phyloP scores from a whole-genome alignment of 75 land plant species.

The Pseudotsuga menziesii region DNA sequence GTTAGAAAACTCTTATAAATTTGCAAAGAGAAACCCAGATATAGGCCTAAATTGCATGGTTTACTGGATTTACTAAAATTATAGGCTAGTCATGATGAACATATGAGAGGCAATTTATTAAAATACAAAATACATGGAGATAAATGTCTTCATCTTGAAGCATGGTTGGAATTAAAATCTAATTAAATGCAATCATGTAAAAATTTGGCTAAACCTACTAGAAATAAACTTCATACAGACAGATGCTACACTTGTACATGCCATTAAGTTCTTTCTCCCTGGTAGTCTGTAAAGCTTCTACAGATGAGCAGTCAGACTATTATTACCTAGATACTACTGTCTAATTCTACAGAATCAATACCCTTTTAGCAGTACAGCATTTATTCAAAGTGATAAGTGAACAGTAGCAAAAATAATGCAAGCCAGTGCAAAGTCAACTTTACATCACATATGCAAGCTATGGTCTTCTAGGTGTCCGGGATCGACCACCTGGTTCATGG shows the following conservation, averaged over 20 bases:
- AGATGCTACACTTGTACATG: not conserved
- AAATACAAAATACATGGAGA: too few relatives aligned
- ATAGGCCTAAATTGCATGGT: too few relatives aligned
- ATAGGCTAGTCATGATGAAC: too few relatives aligned
- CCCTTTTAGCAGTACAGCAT: not conserved
- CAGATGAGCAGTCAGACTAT: not conserved
- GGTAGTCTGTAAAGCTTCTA: not conserved
- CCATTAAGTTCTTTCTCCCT: not conserved
- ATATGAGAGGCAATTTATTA: too few relatives aligned
- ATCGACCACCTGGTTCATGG: conserved; percentile 3
- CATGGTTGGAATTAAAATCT: too few relatives aligned
- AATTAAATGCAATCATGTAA: too few relatives aligned
- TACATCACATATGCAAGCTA: not conserved
- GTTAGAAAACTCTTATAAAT: too few relatives aligned
- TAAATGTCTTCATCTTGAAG: too few relatives aligned
- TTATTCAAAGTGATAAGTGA: not conserved
- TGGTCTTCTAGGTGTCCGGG: not conserved
- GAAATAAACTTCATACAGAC: too few relatives aligned
- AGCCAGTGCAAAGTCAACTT: not conserved
- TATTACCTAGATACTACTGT: not conserved
- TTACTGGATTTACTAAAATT: too few relatives aligned
- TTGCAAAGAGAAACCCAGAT: too few relatives aligned
- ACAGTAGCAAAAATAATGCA: not conserved
- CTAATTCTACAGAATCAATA: not conserved
- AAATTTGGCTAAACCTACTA: too few relatives aligned